Evolutionary conservation across 1,139 yeast species (phyloP).

Genomic region (Diutina catenulata): DNA sequence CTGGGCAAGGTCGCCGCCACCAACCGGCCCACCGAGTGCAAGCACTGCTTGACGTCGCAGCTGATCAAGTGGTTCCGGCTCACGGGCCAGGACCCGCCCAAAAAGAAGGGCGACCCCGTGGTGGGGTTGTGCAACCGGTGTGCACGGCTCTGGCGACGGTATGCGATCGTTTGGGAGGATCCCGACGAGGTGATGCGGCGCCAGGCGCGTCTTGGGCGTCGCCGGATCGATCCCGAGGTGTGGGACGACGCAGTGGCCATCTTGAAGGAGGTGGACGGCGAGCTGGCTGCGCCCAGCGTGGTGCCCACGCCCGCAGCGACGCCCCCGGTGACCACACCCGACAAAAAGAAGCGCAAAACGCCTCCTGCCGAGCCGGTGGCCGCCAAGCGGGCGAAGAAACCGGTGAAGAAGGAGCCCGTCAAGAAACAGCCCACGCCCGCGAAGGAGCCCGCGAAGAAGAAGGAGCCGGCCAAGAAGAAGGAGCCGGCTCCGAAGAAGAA

Average conservation of each 20-base stretch:
- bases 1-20: constrained; percentile 27
- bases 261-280: constrained; percentile 27
- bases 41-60: constrained; percentile 44
- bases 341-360: constrained; percentile 6
- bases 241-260: constrained; percentile 54
- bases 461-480: not conserved
- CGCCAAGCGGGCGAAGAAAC: not conserved
- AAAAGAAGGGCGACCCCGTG: constrained; percentile 15
- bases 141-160: constrained; percentile 83
- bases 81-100: constrained; percentile 44
- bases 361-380: constrained; percentile 4
- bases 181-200: constrained; percentile 58
- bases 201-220: constrained; percentile 37
- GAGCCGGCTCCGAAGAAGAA: not conserved
- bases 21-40: constrained; percentile 39
- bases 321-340: constrained; percentile 9
- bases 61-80: constrained; percentile 62
- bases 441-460: not conserved
- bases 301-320: not conserved
- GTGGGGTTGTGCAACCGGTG: constrained; percentile 74
- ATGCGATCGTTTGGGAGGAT: constrained; percentile 82
- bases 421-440: too few species aligned
- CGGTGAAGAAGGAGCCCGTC: not conserved
- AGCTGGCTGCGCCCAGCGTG: constrained; percentile 10
- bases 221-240: constrained; percentile 61